A percentile compares a stretch with the other conserved stretches of the same genome.
These are phyloP conservation scores for Ephemerocybe angulata DNA, from an alignment of 768 basidiomycete genomes.

Conservation along the genomic window DNA sequence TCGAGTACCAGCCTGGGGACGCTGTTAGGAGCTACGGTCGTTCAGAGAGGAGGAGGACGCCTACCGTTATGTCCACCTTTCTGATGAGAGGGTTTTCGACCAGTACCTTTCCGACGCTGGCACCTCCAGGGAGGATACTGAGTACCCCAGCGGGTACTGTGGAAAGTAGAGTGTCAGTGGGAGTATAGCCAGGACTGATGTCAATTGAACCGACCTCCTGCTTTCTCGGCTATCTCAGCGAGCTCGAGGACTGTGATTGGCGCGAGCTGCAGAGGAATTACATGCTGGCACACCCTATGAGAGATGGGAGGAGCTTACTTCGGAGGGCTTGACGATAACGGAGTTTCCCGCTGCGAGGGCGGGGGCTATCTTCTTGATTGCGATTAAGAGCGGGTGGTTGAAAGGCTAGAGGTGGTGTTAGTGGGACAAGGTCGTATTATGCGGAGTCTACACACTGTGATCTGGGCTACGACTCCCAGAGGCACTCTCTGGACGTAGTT, in stretches of 20 bases:
- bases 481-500: constrained; percentile 80
- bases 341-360: constrained; percentile 83
- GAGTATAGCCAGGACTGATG: not conserved
- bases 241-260: constrained; percentile 81
- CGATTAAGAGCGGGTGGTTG: constrained; percentile 87
- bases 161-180: not conserved
- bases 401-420: constrained; percentile 54
- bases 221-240: constrained; percentile 55
- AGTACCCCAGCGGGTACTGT: constrained; percentile 82
- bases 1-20: constrained; percentile 64
- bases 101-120: constrained; percentile 59
- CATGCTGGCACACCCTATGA: constrained; percentile 2
- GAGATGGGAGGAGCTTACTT: constrained; percentile 36
- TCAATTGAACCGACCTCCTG: constrained; percentile 48
- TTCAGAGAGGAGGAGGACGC: constrained; percentile 14
- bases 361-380: constrained; percentile 84
- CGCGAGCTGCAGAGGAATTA: constrained; percentile 47
- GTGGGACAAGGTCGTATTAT: not conserved
- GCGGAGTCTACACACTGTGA: constrained; percentile 53
- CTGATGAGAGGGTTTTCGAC: constrained; percentile 62
- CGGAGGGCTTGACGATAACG: constrained; percentile 80
- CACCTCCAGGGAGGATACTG: constrained; percentile 71
- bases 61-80: constrained; percentile 83
- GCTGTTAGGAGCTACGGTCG: not conserved
- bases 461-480: constrained; percentile 85